These are phyloP conservation scores for Chlorella sp. DNA, from an alignment of 139 green algal genomes.

Conservation along the genomic window DNA sequence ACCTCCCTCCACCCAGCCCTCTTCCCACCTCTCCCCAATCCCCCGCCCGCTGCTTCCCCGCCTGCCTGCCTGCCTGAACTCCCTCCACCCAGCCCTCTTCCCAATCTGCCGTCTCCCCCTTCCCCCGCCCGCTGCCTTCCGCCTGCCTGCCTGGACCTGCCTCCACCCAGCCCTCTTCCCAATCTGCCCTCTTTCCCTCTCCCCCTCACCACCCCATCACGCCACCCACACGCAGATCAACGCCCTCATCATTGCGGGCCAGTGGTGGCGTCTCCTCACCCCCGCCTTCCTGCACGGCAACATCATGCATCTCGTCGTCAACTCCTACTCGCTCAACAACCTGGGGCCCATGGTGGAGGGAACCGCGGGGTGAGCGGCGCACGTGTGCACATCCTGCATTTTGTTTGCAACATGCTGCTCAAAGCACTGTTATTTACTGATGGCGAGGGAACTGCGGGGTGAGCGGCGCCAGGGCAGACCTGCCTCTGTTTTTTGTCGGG, in stretches of 20 bases:
- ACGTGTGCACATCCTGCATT: too few species aligned
- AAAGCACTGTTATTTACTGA: too few species aligned
- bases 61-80: too few species aligned
- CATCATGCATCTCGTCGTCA: slow-evolving; percentile 73
- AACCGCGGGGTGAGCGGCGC: slow-evolving; percentile 16
- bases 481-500: too few species aligned
- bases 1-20: too few species aligned
- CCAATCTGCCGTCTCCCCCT: too few species aligned
- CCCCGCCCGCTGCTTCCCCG: too few species aligned
- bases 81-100: too few species aligned
- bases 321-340: slow-evolving; percentile 52
- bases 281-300: slow-evolving; percentile 78
- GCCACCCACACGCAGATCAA: slow-evolving; percentile 68
- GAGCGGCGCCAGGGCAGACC: too few species aligned
- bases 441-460: neutral
- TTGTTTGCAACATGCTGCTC: too few species aligned
- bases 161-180: too few species aligned
- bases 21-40: too few species aligned
- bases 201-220: neutral
- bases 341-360: slow-evolving; percentile 53
- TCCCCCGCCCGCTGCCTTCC: neutral
- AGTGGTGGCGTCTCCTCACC: slow-evolving; percentile 82
- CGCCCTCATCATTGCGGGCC: slow-evolving; percentile 65
- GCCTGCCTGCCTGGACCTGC: neutral
- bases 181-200: neutral